Conservation (phyloP, 352 stramenopile species). For the Elongisporangium anandrum region DNA sequence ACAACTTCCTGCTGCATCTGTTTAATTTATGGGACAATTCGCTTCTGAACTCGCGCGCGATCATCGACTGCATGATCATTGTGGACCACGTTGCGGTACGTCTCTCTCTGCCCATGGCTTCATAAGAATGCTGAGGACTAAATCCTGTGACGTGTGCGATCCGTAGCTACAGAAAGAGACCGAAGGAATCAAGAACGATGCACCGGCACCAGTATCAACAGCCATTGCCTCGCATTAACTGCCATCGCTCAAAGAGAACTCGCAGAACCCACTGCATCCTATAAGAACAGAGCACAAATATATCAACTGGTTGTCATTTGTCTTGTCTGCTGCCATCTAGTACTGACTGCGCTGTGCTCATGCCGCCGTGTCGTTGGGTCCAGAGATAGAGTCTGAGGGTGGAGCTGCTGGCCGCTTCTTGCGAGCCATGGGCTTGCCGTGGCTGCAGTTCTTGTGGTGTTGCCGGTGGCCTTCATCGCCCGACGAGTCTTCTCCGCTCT, state of each 20-base stretch:
- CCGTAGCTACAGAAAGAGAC: not conserved
- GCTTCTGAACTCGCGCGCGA: slow-evolving; percentile 76
- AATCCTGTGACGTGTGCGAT: slow-evolving; percentile 1
- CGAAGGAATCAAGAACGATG: not conserved
- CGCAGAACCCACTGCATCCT: not conserved
- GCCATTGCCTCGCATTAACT: slow-evolving; percentile 8
- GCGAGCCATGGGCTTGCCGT: slow-evolving; percentile 5
- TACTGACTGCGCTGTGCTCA: not conserved
- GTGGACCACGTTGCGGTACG: slow-evolving; percentile 61
- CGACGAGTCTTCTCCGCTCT: slow-evolving; percentile 79
- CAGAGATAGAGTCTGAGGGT: not conserved
- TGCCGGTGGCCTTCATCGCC: slow-evolving; percentile 15
- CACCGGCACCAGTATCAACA: not conserved
- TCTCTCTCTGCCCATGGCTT: not conserved
- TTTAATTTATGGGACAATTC: slow-evolving; percentile 91
- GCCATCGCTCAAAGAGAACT: not conserved
- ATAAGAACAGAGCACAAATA: not conserved
- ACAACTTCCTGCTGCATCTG: slow-evolving; percentile 87
- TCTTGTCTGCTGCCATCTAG: too few species aligned
- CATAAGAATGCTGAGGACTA: not conserved
- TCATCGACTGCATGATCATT: slow-evolving; percentile 87
- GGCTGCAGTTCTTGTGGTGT: slow-evolving; percentile 14
- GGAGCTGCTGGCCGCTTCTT: slow-evolving; percentile 25
- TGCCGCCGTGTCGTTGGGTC: not conserved
- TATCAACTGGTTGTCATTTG: not conserved